A percentile compares a stretch with the other conserved stretches of the same genome.
Evolutionary conservation across 345 rosid species (phyloP).

Genomic region (Lepidium didymum): DNA sequence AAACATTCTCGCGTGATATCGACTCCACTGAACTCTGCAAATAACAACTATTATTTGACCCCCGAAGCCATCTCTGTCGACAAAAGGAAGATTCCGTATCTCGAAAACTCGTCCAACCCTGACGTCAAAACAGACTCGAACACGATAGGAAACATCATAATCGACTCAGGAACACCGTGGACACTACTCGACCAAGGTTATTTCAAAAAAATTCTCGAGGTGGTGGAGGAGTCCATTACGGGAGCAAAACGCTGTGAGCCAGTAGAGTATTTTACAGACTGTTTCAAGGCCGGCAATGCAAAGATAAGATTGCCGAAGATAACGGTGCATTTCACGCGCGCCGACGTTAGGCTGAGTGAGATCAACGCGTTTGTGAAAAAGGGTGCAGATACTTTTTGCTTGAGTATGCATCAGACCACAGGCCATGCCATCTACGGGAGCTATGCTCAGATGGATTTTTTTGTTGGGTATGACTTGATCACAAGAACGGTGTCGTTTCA

Average conservation of each 20-base stretch:
- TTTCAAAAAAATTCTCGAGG: slow-evolving; percentile 11
- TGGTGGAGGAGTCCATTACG: slow-evolving; percentile 13
- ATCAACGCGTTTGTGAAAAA: slow-evolving; percentile 34
- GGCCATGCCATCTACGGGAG: slow-evolving; percentile 41
- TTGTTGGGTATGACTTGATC: slow-evolving; percentile 44
- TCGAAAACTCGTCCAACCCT: slow-evolving; percentile 13
- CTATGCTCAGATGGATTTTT: slow-evolving; percentile 43
- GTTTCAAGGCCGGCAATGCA: slow-evolving; percentile 17
- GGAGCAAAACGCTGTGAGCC: not conserved
- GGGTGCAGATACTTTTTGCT: slow-evolving; percentile 31
- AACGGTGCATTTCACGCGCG: slow-evolving; percentile 36
- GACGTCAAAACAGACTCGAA: not conserved
- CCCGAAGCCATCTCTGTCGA: slow-evolving; percentile 45
- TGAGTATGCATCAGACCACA: slow-evolving; percentile 24
- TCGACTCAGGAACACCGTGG: slow-evolving; percentile 59
- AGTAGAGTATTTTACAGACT: too few relatives aligned
- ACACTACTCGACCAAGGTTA: slow-evolving; percentile 33
- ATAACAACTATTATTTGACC: slow-evolving; percentile 34
- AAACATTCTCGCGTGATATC: slow-evolving; percentile 16
- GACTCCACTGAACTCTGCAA: slow-evolving; percentile 42
- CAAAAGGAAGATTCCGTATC: slow-evolving; percentile 15
- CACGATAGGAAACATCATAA: slow-evolving; percentile 41
- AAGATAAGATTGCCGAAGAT: slow-evolving; percentile 28
- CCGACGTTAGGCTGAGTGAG: slow-evolving; percentile 30
- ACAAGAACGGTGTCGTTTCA: slow-evolving; percentile 36